These are phyloP conservation scores for Penicillium concentricum DNA, from an alignment of 2,329 filamentous ascomycete genomes.

Conservation along the genomic window DNA sequence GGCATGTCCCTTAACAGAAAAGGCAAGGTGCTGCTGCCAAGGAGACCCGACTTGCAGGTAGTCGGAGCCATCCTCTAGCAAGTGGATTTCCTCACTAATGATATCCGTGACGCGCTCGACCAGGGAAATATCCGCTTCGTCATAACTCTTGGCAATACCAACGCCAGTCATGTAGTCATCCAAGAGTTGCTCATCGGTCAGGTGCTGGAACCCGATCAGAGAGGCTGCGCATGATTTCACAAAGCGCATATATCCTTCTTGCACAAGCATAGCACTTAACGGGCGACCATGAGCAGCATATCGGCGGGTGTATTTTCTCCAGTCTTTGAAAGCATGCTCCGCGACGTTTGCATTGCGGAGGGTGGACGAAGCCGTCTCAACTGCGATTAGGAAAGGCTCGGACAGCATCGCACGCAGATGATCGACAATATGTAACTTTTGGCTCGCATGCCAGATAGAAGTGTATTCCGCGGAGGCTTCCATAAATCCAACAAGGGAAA, in stretches of 20 bases:
- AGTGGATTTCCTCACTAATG: constrained; percentile 77
- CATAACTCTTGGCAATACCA: constrained; percentile 45
- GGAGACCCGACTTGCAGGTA: constrained; percentile 82
- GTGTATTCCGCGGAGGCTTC: constrained; percentile 75
- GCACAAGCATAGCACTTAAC: constrained; percentile 85
- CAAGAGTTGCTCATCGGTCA: constrained; percentile 65
- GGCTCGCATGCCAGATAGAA: constrained; percentile 75
- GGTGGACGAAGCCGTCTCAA: constrained; percentile 87
- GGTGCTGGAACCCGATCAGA: constrained; percentile 60
- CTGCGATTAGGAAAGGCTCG: constrained; percentile 77
- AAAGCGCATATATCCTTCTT: constrained; percentile 83
- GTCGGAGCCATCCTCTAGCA: constrained; percentile 84
- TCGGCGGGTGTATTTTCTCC: constrained; percentile 81
- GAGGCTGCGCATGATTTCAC: constrained; percentile 76
- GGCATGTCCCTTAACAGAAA: constrained; percentile 78
- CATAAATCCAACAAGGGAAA: constrained; percentile 88
- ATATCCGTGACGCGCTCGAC: constrained; percentile 65
- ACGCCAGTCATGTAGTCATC: constrained; percentile 68
- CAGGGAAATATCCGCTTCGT: constrained; percentile 42
- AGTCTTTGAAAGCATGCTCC: constrained; percentile 70
- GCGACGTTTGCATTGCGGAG: constrained; percentile 74
- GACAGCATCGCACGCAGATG: constrained; percentile 72
- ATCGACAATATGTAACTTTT: constrained; percentile 71
- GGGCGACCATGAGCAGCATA: constrained; percentile 79
- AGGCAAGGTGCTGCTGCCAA: constrained; percentile 83